phyloP scores from a whole-genome alignment of 2,329 filamentous ascomycete species.

The Phialocephala sp. region DNA sequence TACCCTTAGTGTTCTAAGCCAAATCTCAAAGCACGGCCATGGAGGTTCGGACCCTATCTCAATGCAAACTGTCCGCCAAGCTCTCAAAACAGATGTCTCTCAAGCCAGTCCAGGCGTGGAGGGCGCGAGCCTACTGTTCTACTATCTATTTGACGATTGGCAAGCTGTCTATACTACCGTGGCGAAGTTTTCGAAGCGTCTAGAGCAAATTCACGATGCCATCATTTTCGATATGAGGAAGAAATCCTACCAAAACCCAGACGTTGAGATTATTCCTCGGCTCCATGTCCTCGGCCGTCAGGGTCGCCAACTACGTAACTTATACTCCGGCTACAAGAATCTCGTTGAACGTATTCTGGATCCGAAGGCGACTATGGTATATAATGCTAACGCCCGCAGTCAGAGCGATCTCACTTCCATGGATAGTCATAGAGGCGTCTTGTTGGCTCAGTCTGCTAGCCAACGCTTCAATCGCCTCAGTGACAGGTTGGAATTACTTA shows the following conservation, averaged over 20 bases:
- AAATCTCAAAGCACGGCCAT: conserved; percentile 61
- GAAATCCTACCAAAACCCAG: conserved; percentile 47
- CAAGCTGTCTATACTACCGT: conserved; percentile 62
- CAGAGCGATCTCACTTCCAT: conserved; percentile 4
- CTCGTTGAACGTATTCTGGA: conserved; percentile 63
- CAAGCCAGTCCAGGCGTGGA: conserved; percentile 47
- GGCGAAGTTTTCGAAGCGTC: conserved; percentile 50
- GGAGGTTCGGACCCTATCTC: conserved; percentile 36
- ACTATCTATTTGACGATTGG: conserved; percentile 72
- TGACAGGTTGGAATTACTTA: conserved; percentile 64
- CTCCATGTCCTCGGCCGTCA: conserved; percentile 66
- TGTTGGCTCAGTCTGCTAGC: conserved; percentile 52
- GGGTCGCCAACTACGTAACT: conserved; percentile 62
- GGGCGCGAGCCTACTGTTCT: conserved; percentile 65
- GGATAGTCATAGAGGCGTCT: conserved; percentile 33
- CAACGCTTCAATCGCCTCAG: conserved; percentile 64
- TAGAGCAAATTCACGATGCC: conserved; percentile 50
- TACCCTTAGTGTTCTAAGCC: conserved; percentile 63
- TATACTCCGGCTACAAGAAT: conserved; percentile 65
- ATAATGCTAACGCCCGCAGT: conserved; percentile 1
- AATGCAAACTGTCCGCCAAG: conserved; percentile 40
- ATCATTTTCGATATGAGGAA: conserved; percentile 40
- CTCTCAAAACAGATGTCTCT: conserved; percentile 40
- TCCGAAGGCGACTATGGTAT: conserved; percentile 20
- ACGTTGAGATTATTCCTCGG: conserved; percentile 59